Evolutionary conservation across 225 moss, liverwort and hornwort species (phyloP).

Genomic region (Climacium dendroides): DNA sequence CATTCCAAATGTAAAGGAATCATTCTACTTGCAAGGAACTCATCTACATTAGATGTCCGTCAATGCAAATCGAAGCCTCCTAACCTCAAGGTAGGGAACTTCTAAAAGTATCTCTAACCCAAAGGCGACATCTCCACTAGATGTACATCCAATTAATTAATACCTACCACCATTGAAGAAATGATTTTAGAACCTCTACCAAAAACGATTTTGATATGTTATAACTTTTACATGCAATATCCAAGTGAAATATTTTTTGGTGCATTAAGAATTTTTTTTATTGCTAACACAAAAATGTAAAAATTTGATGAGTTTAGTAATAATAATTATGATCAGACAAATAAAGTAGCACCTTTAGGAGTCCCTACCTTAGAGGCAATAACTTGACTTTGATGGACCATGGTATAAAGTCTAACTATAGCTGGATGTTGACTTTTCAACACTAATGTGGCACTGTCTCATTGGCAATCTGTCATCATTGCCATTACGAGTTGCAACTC

Average conservation of each 20-base stretch:
- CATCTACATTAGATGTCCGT: not conserved
- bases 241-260: not conserved
- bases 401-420: too few species aligned
- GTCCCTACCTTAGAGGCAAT: not conserved
- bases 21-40: rapidly evolving
- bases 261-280: rapidly evolving
- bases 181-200: too few species aligned
- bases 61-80: not conserved
- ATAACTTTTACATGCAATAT: too few species aligned
- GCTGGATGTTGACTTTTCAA: too few species aligned
- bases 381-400: not conserved
- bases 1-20: rapidly evolving
- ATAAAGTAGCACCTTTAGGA: rapidly evolving
- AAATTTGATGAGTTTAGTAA: not conserved
- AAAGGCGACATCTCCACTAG: rapidly evolving
- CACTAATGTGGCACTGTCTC: too few species aligned
- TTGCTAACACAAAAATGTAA: not conserved
- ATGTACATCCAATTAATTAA: not conserved
- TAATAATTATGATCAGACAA: too few species aligned
- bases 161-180: not conserved
- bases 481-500: too few species aligned
- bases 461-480: too few species aligned
- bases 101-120: rapidly evolving
- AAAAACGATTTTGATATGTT: too few species aligned
- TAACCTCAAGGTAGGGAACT: not conserved